Percentiles rank a stretch among this genome's conserved stretches.
These are phyloP conservation scores for Lodderomyces orthopsilosis DNA, from an alignment of 1,139 yeast species.

Conservation along the genomic window DNA sequence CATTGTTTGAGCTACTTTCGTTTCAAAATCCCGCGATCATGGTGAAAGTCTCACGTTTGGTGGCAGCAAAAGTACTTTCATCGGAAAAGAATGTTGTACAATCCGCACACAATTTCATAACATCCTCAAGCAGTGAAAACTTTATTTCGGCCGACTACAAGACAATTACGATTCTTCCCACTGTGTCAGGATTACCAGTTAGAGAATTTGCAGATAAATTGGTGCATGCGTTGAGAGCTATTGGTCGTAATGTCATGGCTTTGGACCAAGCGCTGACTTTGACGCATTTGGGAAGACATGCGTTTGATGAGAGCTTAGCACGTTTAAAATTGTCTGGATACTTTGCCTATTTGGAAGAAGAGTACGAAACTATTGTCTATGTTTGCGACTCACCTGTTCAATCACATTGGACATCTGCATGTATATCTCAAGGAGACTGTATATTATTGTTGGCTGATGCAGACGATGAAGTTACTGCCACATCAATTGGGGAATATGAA, in stretches of 20 bases:
- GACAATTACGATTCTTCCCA: slow-evolving; percentile 83
- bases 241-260: slow-evolving; percentile 72
- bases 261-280: slow-evolving; percentile 81
- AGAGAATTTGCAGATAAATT: slow-evolving; percentile 77
- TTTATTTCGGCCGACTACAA: slow-evolving; percentile 54
- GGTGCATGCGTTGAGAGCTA: slow-evolving; percentile 64
- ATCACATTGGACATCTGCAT: slow-evolving; percentile 88
- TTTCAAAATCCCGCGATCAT: slow-evolving; percentile 84
- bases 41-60: slow-evolving; percentile 85
- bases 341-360: slow-evolving; percentile 88
- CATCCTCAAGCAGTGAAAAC: slow-evolving; percentile 28
- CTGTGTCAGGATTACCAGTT: slow-evolving; percentile 77
- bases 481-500: slow-evolving; percentile 84
- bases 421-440: slow-evolving; percentile 95
- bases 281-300: slow-evolving; percentile 83
- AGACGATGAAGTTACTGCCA: slow-evolving; percentile 55
- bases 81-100: slow-evolving; percentile 17
- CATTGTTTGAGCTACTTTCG: slow-evolving; percentile 81
- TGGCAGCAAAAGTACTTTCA: slow-evolving; percentile 63
- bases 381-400: slow-evolving; percentile 82
- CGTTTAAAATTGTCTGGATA: slow-evolving; percentile 83
- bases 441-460: slow-evolving; percentile 71
- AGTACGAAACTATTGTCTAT: slow-evolving; percentile 80
- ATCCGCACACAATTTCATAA: slow-evolving; percentile 15
- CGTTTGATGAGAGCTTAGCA: slow-evolving; percentile 81